A percentile compares a stretch with the other conserved stretches of the same genome.
Evolutionary conservation across 352 stramenopile species (phyloP).

Genomic region (Stramenopiles sp.): DNA sequence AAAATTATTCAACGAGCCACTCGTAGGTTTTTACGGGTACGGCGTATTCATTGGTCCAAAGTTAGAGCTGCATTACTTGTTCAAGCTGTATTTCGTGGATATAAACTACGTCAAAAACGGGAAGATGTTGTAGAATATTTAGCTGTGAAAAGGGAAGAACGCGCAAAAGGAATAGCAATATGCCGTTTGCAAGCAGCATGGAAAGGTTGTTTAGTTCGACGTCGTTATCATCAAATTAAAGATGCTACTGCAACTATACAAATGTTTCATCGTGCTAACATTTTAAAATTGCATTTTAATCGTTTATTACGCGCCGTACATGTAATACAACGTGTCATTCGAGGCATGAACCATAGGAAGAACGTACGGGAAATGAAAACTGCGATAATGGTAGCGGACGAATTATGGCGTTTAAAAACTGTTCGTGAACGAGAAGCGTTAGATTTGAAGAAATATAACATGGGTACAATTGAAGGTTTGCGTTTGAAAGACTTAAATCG

Average conservation of each 20-base stretch:
- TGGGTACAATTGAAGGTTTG: neutral
- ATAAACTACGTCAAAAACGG: neutral
- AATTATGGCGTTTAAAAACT: constrained; percentile 15
- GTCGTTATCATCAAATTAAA: neutral
- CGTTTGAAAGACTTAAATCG: neutral
- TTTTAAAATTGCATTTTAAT: neutral
- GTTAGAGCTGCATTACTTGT: constrained; percentile 10
- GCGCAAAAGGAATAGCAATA: constrained; percentile 2
- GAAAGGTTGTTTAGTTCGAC: neutral
- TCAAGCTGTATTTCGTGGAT: constrained; percentile 12
- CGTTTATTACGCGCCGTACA: neutral
- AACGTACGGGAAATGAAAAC: constrained; percentile 11
- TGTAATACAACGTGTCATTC: constrained; percentile 10
- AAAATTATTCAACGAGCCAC: constrained; percentile 1
- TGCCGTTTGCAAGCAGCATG: constrained; percentile 5
- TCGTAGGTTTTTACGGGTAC: neutral
- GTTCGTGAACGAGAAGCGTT: constrained; percentile 14
- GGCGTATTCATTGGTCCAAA: constrained; percentile 2
- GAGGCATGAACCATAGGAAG: constrained; percentile 16
- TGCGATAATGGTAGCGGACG: constrained; percentile 13
- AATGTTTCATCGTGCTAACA: neutral
- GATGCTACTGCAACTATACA: constrained; percentile 8
- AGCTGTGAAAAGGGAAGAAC: constrained; percentile 9
- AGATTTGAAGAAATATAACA: constrained; percentile 8
- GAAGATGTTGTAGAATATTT: constrained; percentile 16